Percentiles rank a stretch among this genome's conserved stretches.
Evolutionary conservation across 306 rosid species (phyloP).

Genomic region (Quercus suber): DNA sequence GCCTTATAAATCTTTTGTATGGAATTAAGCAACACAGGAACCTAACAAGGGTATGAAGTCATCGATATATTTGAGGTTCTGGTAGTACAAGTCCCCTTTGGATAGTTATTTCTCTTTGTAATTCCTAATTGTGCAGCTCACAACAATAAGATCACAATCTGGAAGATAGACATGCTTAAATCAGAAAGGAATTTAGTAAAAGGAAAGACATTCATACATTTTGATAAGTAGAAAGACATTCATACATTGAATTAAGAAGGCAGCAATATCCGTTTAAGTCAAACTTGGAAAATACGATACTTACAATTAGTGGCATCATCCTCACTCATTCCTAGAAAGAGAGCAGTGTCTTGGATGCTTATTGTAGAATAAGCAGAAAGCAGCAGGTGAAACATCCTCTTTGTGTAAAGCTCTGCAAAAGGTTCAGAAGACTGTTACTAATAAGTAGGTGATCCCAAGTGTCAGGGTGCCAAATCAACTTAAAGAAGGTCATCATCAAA

Average conservation of each 20-base stretch:
- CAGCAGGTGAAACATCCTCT: constrained; percentile 82
- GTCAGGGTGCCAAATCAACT: not conserved
- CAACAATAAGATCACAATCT: not conserved
- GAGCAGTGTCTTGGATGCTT: constrained; percentile 72
- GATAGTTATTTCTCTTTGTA: not conserved
- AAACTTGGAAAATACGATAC: constrained; percentile 24
- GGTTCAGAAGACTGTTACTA: constrained; percentile 4
- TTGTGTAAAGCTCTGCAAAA: constrained; percentile 79
- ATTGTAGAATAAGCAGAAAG: constrained; percentile 91
- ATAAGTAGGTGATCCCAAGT: not conserved
- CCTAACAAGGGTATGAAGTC: too few relatives aligned
- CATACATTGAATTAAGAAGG: not conserved
- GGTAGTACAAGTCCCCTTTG: not conserved
- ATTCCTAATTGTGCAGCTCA: not conserved
- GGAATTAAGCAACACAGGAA: not conserved
- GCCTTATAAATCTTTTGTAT: too few relatives aligned
- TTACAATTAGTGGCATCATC: constrained; percentile 74
- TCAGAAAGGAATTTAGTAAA: not conserved
- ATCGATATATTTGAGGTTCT: not conserved
- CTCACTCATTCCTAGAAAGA: constrained; percentile 78
- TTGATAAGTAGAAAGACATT: not conserved
- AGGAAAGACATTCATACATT: not conserved
- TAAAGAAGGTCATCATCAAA: too few relatives aligned
- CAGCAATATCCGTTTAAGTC: not conserved
- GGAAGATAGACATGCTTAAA: not conserved